Evolutionary conservation across 2,329 filamentous ascomycete genomes (phyloP).

Genomic region (Clonostachys chloroleuca): DNA sequence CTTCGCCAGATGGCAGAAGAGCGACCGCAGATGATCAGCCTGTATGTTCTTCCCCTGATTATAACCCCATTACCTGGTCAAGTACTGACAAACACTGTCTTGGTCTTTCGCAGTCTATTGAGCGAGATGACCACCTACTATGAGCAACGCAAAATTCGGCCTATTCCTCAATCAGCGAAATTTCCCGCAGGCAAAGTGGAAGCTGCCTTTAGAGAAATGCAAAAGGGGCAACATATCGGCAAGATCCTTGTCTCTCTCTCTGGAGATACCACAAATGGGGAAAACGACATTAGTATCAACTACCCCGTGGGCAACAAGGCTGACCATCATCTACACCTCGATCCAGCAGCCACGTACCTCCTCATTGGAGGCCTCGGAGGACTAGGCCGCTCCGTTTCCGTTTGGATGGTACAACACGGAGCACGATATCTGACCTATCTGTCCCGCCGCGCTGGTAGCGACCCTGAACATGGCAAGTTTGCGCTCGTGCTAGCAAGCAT

Average conservation of each 20-base stretch:
- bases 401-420: conserved; percentile 6
- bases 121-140: too few species aligned
- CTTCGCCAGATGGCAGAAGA: conserved; percentile 5
- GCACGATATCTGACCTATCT: conserved; percentile 16
- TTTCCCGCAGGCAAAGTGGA: conserved; percentile 6
- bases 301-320: neutral
- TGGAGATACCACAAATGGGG: conserved; percentile 1
- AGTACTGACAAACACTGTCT: too few species aligned
- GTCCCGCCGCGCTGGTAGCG: conserved; percentile 16
- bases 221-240: conserved; percentile 11
- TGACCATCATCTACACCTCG: neutral
- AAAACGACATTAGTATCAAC: neutral
- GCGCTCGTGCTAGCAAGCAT: conserved; percentile 12
- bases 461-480: conserved; percentile 11
- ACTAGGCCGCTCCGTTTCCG: conserved; percentile 4
- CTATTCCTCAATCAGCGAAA: neutral
- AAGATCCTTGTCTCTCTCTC: conserved; percentile 9
- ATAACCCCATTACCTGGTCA: neutral
- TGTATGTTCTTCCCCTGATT: too few species aligned
- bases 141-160: neutral
- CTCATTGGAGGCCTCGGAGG: conserved; percentile 7
- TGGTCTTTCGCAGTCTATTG: too few species aligned
- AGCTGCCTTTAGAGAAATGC: conserved; percentile 10
- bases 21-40: neutral
- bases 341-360: conserved; percentile 1